Percentiles rank a stretch among this genome's conserved stretches.
Evolutionary conservation across 2,329 filamentous ascomycete genomes (phyloP).

Genomic region (Fusarium penzigii): DNA sequence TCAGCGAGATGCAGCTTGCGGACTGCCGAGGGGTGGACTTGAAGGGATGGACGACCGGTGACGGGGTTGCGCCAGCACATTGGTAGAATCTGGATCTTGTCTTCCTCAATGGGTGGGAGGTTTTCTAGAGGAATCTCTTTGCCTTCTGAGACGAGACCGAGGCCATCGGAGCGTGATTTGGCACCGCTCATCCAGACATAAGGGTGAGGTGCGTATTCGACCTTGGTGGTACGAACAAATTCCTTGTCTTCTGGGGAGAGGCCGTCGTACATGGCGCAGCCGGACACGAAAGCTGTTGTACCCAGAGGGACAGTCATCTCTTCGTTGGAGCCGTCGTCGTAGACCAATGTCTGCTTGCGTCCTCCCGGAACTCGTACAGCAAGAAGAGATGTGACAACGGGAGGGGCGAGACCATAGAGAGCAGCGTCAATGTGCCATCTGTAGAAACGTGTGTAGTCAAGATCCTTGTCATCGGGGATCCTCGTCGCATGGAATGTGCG

Average conservation of each 20-base stretch:
- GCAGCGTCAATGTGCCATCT: constrained; percentile 82
- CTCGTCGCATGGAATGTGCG: constrained; percentile 70
- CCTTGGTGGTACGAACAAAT: constrained; percentile 65
- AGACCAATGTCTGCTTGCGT: constrained; percentile 65
- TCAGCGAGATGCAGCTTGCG: constrained; percentile 67
- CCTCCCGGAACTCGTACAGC: constrained; percentile 72
- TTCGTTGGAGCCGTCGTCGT: constrained; percentile 71
- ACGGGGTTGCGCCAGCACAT: constrained; percentile 79
- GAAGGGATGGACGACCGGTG: constrained; percentile 67
- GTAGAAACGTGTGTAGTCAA: constrained; percentile 62
- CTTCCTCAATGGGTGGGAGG: constrained; percentile 64
- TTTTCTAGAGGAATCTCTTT: constrained; percentile 60
- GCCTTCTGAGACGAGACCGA: constrained; percentile 69
- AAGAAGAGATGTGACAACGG: constrained; percentile 70
- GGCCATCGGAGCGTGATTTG: constrained; percentile 65
- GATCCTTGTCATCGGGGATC: constrained; percentile 56
- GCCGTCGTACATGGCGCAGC: constrained; percentile 69
- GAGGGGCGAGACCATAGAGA: constrained; percentile 73
- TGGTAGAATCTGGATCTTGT: constrained; percentile 70
- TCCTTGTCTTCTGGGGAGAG: constrained; percentile 66
- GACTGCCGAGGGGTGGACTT: constrained; percentile 73
- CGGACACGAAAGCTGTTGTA: constrained; percentile 74
- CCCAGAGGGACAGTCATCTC: constrained; percentile 69
- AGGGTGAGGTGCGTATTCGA: constrained; percentile 77
- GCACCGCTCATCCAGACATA: constrained; percentile 80